Conservation (phyloP, 176 grass and related monocot species). For the Oryza brachyantha region DNA sequence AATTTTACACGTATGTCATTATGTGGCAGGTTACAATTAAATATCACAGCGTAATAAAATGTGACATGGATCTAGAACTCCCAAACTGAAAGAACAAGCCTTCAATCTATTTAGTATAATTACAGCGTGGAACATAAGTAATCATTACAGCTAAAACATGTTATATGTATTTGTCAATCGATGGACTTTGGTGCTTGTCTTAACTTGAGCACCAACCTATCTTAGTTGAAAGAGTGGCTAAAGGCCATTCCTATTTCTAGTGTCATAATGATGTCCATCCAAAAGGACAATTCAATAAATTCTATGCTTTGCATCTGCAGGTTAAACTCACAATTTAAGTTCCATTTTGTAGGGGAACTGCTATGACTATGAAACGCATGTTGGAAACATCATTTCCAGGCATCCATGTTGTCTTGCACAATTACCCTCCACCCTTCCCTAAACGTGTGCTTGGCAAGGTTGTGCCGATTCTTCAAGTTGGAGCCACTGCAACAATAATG, state of each 20-base stretch:
- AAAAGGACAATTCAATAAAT: not conserved
- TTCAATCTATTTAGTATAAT: not conserved
- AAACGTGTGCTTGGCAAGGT: slow-evolving; percentile 79
- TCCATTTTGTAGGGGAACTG: slow-evolving; percentile 68
- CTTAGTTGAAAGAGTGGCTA: not conserved
- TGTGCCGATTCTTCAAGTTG: slow-evolving; percentile 87
- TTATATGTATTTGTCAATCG: not conserved
- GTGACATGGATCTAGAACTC: not conserved
- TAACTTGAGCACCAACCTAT: not conserved
- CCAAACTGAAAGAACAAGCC: not conserved
- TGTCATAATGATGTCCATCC: not conserved
- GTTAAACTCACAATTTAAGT: not conserved
- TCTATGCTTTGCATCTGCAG: not conserved
- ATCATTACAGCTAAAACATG: not conserved
- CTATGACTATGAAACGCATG: slow-evolving; percentile 89
- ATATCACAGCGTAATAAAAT: not conserved
- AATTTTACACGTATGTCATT: not conserved
- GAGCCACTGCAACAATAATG: slow-evolving; percentile 65
- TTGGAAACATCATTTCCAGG: slow-evolving; percentile 87
- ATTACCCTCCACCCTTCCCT: slow-evolving; percentile 81
- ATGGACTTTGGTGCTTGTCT: not conserved
- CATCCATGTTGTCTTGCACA: slow-evolving; percentile 76
- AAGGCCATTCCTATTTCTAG: not conserved
- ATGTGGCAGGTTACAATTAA: not conserved
- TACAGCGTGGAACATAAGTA: not conserved